A percentile compares a stretch with the other conserved stretches of the same genome.
phyloP scores from a whole-genome alignment of 768 basidiomycete genomes.

The Termitomyces sp. region DNA sequence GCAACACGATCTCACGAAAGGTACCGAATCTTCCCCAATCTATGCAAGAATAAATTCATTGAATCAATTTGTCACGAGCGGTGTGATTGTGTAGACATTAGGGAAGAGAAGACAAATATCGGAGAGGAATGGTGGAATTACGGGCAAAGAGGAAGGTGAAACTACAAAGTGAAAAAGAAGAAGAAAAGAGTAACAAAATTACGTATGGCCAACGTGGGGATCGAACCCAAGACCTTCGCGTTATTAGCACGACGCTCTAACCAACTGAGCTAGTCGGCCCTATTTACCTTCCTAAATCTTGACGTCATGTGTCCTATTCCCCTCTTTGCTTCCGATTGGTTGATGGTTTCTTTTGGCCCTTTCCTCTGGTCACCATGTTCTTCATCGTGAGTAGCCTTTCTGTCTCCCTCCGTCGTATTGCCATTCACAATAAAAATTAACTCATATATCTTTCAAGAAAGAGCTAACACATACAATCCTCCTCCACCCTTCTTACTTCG shows the following conservation, averaged over 20 bases:
- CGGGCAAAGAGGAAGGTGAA: too few species aligned
- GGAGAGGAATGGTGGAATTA: too few species aligned
- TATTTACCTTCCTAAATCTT: neutral
- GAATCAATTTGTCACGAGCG: too few species aligned
- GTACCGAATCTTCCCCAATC: too few species aligned
- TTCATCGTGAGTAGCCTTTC: slow-evolving; percentile 52
- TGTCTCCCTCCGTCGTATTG: neutral
- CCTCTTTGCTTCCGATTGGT: neutral
- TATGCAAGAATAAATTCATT: too few species aligned
- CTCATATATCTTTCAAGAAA: slow-evolving; percentile 50
- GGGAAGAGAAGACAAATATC: too few species aligned
- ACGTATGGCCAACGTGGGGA: slow-evolving; percentile 40
- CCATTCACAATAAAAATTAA: neutral
- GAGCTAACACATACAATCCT: slow-evolving; percentile 96
- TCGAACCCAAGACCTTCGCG: slow-evolving; percentile 69
- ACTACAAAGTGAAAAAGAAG: too few species aligned
- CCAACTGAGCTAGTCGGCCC: slow-evolving; percentile 81
- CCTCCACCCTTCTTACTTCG: slow-evolving; percentile 97
- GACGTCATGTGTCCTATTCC: too few species aligned
- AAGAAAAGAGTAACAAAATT: too few species aligned
- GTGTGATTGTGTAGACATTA: too few species aligned
- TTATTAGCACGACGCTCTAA: slow-evolving; percentile 84
- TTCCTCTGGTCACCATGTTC: slow-evolving; percentile 2
- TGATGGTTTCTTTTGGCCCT: neutral
- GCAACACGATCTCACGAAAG: too few species aligned